phyloP scores from a whole-genome alignment of 2,329 filamentous ascomycete genomes.

The Monilinia fructigena region DNA sequence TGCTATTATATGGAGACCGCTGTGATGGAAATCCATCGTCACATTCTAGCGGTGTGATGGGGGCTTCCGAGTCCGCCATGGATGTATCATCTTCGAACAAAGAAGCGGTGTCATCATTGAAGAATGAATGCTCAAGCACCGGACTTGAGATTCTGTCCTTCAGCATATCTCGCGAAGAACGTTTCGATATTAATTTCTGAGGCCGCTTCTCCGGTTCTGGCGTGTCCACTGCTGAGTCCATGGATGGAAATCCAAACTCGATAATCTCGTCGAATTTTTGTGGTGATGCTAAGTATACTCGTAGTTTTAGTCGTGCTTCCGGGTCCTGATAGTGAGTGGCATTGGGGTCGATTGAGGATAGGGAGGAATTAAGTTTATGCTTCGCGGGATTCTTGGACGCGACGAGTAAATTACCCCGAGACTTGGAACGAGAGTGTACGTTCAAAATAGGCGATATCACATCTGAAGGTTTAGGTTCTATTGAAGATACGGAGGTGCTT shows the following conservation, averaged over 20 bases:
- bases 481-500: slow-evolving; percentile 48
- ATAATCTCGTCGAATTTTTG: slow-evolving; percentile 96
- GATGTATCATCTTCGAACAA: slow-evolving; percentile 56
- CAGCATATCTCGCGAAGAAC: slow-evolving; percentile 27
- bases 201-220: slow-evolving; percentile 40
- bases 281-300: slow-evolving; percentile 81
- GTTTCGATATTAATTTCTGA: slow-evolving; percentile 29
- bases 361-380: slow-evolving; percentile 39
- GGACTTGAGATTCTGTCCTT: slow-evolving; percentile 41
- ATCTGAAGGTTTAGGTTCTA: slow-evolving; percentile 38
- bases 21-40: slow-evolving; percentile 37
- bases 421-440: slow-evolving; percentile 45
- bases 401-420: slow-evolving; percentile 56
- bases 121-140: slow-evolving; percentile 56
- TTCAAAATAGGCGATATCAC: slow-evolving; percentile 31
- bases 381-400: slow-evolving; percentile 32
- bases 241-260: slow-evolving; percentile 84
- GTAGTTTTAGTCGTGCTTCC: slow-evolving; percentile 80
- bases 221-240: slow-evolving; percentile 45
- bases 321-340: slow-evolving; percentile 88
- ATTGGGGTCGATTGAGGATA: slow-evolving; percentile 62
- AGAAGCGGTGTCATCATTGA: slow-evolving; percentile 58
- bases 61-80: slow-evolving; percentile 56
- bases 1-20: slow-evolving; percentile 28
- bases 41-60: slow-evolving; percentile 36